Evolutionary conservation across 2,329 filamentous ascomycete genomes (phyloP).

Genomic region (Penicillium nordicum): DNA sequence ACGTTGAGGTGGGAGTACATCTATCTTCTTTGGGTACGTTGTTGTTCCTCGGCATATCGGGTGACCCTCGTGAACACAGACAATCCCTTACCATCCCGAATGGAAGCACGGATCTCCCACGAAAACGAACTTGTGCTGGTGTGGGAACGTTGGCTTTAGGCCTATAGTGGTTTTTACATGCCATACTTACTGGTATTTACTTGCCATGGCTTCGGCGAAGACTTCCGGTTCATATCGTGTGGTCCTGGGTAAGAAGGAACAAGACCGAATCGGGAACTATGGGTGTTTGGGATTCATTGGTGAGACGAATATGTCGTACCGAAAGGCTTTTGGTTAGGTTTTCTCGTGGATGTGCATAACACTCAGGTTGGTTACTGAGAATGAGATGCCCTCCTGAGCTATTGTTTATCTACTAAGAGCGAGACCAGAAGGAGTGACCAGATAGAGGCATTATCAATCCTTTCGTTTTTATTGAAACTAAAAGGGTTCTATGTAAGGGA

Average conservation of each 20-base stretch:
- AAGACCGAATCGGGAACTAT: not conserved
- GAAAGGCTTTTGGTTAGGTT: not conserved
- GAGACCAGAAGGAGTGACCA: not conserved
- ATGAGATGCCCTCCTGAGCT: not conserved
- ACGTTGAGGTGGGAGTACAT: not conserved
- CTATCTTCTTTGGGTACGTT: not conserved
- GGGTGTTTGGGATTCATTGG: not conserved
- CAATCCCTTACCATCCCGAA: constrained; percentile 7
- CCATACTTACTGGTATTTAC: not conserved
- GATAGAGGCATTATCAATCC: constrained; percentile 21
- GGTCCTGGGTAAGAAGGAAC: not conserved
- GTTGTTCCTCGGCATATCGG: constrained; percentile 18
- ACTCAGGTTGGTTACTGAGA: not conserved
- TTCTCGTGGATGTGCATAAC: not conserved
- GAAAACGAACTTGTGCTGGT: not conserved
- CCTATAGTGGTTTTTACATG: not conserved
- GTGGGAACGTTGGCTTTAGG: not conserved
- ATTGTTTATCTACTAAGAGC: not conserved
- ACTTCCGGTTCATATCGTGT: not conserved
- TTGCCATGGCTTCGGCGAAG: not conserved
- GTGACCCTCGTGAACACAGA: constrained; percentile 14
- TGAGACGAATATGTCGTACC: not conserved
- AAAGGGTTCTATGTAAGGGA: constrained; percentile 25
- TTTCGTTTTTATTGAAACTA: constrained; percentile 25
- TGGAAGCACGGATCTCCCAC: constrained; percentile 6